Percentiles rank a stretch among this genome's conserved stretches.
Evolutionary conservation across 768 basidiomycete species (phyloP).

Genomic region (Rickenella mellea): DNA sequence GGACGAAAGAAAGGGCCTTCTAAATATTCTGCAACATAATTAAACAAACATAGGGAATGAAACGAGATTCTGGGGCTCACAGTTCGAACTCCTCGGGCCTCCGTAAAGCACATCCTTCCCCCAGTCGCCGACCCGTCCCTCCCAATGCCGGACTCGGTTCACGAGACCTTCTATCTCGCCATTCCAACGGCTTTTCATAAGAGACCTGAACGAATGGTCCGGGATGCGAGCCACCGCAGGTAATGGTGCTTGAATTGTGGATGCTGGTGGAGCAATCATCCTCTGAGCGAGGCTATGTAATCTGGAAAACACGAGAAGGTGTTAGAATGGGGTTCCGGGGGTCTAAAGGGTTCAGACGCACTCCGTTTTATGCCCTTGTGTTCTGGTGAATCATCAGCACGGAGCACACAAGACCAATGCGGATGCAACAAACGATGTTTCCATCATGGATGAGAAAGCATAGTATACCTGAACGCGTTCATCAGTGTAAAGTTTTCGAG

Average conservation of each 20-base stretch:
- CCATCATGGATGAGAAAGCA: constrained; percentile 59
- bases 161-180: constrained; percentile 39
- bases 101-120: constrained; percentile 10
- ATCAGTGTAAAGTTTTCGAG: not conserved
- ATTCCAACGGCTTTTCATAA: constrained; percentile 53
- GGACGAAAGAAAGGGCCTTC: no score
- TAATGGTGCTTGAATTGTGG: constrained; percentile 37
- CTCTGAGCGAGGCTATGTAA: constrained; percentile 40
- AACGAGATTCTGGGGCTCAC: no score
- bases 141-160: constrained; percentile 33
- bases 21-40: no score
- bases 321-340: not conserved
- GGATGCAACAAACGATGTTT: constrained; percentile 34
- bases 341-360: constrained; percentile 21
- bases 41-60: no score
- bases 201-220: constrained; percentile 32
- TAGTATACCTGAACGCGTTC: constrained; percentile 45
- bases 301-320: constrained; percentile 24
- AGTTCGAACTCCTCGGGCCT: no score
- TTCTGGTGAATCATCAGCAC: constrained; percentile 26
- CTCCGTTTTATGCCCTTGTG: constrained; percentile 47
- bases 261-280: constrained; percentile 37
- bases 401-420: constrained; percentile 1
- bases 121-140: constrained; percentile 24
- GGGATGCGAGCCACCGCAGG: constrained; percentile 46